Conservation (phyloP, 176 grass and related monocot species). For the Triticum urartu region DNA sequence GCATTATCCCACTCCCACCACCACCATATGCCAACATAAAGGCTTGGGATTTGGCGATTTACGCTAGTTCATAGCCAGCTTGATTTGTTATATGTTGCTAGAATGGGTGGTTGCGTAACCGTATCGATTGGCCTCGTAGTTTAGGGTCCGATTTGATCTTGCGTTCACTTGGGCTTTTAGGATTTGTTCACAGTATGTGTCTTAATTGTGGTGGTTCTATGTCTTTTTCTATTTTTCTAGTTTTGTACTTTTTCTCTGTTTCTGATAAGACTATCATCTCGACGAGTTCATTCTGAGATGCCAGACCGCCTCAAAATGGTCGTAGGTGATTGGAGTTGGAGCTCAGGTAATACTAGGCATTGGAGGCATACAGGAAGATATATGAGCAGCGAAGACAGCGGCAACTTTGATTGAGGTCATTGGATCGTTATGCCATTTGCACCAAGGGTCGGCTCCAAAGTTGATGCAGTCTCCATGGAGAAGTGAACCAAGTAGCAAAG, state of each 20-base stretch:
- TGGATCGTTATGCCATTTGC: too few species aligned
- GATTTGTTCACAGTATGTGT: not conserved
- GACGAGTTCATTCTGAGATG: too few species aligned
- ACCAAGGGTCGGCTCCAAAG: too few species aligned
- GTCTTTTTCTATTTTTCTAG: too few species aligned
- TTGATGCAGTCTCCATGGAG: too few species aligned
- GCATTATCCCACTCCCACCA: not conserved
- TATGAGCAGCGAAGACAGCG: fast-evolving
- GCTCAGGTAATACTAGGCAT: not conserved
- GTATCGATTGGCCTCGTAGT: not conserved
- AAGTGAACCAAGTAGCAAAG: too few species aligned
- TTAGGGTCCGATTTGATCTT: not conserved
- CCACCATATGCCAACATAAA: not conserved
- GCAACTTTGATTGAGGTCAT: not conserved
- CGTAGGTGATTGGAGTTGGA: not conserved
- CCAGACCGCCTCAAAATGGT: too few species aligned
- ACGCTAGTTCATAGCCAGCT: not conserved
- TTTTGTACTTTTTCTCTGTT: too few species aligned
- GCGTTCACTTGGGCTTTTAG: too few species aligned
- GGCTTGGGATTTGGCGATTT: not conserved
- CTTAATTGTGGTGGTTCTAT: too few species aligned
- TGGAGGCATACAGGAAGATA: not conserved
- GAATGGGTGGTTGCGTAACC: not conserved
- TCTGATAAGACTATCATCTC: too few species aligned
- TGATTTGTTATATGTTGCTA: not conserved